These are phyloP conservation scores for Rhynchosporium agropyri DNA, from an alignment of 2,329 filamentous ascomycete species.

Conservation along the genomic window DNA sequence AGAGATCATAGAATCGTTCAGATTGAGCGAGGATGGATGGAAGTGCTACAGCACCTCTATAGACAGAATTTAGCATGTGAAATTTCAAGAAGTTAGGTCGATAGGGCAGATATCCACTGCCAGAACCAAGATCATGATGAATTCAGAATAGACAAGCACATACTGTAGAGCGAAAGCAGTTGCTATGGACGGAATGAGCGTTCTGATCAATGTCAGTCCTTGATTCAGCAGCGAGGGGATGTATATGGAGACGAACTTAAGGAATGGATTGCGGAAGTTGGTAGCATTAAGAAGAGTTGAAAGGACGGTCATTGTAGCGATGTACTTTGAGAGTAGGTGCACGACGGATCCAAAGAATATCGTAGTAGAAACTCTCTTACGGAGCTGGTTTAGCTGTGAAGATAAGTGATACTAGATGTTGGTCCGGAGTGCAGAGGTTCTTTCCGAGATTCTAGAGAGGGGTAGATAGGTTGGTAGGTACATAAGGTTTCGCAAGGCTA, in stretches of 20 bases:
- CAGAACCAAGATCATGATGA: too few species aligned
- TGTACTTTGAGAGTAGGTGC: neutral
- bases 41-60: constrained; percentile 55
- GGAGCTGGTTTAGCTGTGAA: neutral
- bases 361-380: neutral
- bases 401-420: too few species aligned
- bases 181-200: constrained; percentile 61
- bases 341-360: neutral
- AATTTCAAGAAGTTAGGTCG: too few species aligned
- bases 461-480: neutral
- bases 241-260: constrained; percentile 45
- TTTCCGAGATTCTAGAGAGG: too few species aligned
- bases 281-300: constrained; percentile 59
- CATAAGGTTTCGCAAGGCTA: constrained; percentile 12
- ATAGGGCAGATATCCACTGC: too few species aligned
- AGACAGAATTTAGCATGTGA: too few species aligned
- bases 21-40: constrained; percentile 62
- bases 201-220: constrained; percentile 39
- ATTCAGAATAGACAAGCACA: too few species aligned
- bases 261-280: constrained; percentile 62
- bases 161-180: constrained; percentile 64
- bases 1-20: constrained; percentile 68
- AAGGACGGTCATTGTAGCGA: constrained; percentile 41
- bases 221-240: neutral
- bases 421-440: too few species aligned